Base-by-base conservation (phyloP, 495 filamentous ascomycete species). In the Xylaria venustula region DNA sequence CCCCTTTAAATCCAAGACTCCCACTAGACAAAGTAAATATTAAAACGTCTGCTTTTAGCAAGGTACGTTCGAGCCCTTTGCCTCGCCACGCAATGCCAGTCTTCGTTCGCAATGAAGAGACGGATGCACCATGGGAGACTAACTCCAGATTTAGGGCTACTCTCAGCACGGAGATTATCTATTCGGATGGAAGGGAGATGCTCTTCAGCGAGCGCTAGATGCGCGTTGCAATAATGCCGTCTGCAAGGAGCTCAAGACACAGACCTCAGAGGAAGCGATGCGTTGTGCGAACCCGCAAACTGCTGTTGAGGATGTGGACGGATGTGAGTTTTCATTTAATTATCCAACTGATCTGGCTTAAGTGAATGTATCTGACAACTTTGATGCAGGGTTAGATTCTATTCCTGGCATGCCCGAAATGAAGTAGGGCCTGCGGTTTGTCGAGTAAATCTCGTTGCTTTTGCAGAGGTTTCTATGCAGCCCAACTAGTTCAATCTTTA, bases 121-220 rank as follows among this genome's bases (percentile, higher is more conserved):
- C n/a, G n/a, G n/a, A n/a, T n/a, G n/a, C n/a, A n/a, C n/a, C n/a
- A n/a, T n/a, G n/a, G n/a, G n/a, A n/a, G n/a, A n/a, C n/a, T n/a
- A n/a, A n/a, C n/a, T n/a, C n/a, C n/a, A n/a, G n/a, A n/a, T n/a
- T n/a, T n/a, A n/a, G n/a, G 73, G 73, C 3, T 67, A 57, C 23
- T 72, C 73, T 2, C 72, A 73, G 30, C 73, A 76, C 47, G 73
- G 73, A 28, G 73, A 76, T 51, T 76, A 71, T 54, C 23, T 71
- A 14, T 71, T 71, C 60, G 69, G 69, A 19, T 71, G 69, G 69
- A 60, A 71, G 40, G 73, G 58, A 23, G 69, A 76, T 56, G 50
- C 70, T 3, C 71, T 76, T 8, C 73, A 76, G 49, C 67, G 68
- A 19, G 72, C 73, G 19, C 61, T 76, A 44, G 62, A 76, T 52